Conservation (phyloP, 495 filamentous ascomycete genomes). For the Barbatosphaeria neglecta region DNA sequence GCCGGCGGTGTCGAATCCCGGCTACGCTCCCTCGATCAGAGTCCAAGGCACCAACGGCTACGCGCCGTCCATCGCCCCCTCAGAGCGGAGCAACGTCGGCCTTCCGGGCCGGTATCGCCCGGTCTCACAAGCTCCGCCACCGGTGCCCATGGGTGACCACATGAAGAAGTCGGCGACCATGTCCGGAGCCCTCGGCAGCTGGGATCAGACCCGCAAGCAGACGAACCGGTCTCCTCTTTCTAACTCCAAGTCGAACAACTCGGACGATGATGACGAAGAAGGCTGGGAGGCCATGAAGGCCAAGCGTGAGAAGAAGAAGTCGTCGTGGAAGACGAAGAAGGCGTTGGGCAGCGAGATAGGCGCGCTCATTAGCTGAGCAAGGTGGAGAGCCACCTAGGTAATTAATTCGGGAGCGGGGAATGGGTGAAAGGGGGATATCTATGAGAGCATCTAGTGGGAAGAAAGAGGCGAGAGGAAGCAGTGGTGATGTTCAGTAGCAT, state of each 20-base stretch:
- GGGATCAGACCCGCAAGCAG: slow-evolving; percentile 25
- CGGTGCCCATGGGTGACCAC: slow-evolving; percentile 19
- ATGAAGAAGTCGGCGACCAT: slow-evolving; percentile 40
- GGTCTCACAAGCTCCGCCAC: slow-evolving; percentile 49
- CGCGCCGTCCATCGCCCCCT: slow-evolving; percentile 69
- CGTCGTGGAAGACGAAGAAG: slow-evolving; percentile 59
- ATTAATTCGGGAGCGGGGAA: not conserved
- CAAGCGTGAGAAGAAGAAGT: slow-evolving; percentile 71
- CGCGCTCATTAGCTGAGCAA: slow-evolving; percentile 25
- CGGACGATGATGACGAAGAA: slow-evolving; percentile 69
- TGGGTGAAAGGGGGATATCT: no score
- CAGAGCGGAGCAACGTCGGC: slow-evolving; percentile 87
- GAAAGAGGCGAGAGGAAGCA: no score
- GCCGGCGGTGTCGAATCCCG: slow-evolving; percentile 13
- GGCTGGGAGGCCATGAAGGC: slow-evolving; percentile 79
- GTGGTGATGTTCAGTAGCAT: no score
- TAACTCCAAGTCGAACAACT: slow-evolving; percentile 18
- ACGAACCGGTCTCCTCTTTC: slow-evolving; percentile 13
- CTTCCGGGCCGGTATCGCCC: slow-evolving; percentile 86
- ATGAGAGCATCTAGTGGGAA: no score
- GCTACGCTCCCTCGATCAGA: slow-evolving; percentile 37
- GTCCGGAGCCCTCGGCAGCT: slow-evolving; percentile 38
- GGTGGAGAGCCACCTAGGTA: not conserved
- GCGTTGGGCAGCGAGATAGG: slow-evolving; percentile 26
- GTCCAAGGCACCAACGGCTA: slow-evolving; percentile 31